A percentile compares a stretch with the other conserved stretches of the same genome.
Evolutionary conservation across 2,329 filamentous ascomycete species (phyloP).

Genomic region (Thelonectria discophora): DNA sequence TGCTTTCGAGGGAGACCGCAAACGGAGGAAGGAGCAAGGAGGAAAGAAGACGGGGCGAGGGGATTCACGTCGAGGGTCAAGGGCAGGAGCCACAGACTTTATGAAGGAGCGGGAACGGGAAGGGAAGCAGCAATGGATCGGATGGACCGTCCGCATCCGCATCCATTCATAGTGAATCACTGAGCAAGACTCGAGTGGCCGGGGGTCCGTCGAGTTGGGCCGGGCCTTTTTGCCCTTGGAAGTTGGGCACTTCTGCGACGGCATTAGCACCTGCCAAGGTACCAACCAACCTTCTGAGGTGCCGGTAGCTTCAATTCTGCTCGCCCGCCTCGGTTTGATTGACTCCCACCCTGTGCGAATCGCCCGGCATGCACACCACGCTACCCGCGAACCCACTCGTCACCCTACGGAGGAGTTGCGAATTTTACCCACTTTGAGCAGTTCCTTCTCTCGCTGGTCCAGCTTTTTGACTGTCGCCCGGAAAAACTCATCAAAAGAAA

Average conservation of each 20-base stretch:
- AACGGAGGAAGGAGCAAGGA: conserved; percentile 10
- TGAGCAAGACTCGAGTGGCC: background rate
- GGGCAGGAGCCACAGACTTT: conserved; percentile 38
- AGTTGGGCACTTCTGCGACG: background rate
- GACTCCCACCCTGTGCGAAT: conserved; percentile 31
- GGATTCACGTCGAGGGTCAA: conserved; percentile 12
- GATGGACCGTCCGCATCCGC: conserved; percentile 1
- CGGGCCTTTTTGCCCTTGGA: background rate
- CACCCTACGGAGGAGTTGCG: background rate
- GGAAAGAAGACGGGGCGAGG: conserved; percentile 19
- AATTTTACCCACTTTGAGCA: background rate
- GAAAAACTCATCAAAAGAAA: background rate
- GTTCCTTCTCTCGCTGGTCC: background rate
- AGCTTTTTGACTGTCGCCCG: background rate
- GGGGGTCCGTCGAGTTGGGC: background rate
- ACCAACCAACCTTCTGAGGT: background rate
- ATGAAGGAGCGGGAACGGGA: conserved; percentile 34
- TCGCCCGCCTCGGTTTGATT: conserved; percentile 41
- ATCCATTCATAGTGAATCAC: background rate
- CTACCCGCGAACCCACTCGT: conserved; percentile 18
- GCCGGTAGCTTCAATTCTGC: background rate
- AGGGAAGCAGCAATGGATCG: conserved; percentile 37
- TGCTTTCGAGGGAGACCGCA: conserved; percentile 16
- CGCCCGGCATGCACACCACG: conserved; percentile 35
- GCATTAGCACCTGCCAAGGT: background rate